Base-by-base conservation (phyloP, 2,329 filamentous ascomycete genomes). In the Biscogniauxia marginata region DNA sequence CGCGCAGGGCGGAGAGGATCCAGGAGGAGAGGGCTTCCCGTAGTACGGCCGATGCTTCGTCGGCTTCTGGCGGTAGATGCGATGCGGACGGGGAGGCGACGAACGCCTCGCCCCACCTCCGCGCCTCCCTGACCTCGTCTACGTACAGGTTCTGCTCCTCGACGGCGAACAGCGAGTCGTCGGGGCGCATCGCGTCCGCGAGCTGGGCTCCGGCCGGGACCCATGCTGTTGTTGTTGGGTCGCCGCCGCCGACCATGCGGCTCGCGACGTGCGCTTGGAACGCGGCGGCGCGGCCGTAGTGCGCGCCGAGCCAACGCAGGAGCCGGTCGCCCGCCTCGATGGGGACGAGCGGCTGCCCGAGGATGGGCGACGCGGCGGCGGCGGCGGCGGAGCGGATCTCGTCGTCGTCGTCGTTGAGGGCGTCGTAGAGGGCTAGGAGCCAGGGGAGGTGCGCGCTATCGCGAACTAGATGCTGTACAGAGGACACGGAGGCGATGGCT, bases 121-220 rank as follows among this genome's bases (percentile, higher is more conserved):
- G 74, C 3, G 86, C 79, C 71, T 97, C 93, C 49, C 86, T 80
- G 5, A 91, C 84, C 63, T 92, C 87, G 70, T 98, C 93, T 50
- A 93, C 78, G 71, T 91, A 98, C n/a, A 97, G 80, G 69, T 99
- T 99, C 70, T 96, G 92, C 70, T 96, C 93, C 73, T 99, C 95
- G 54, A 91, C 82, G 0, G 84, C 87, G 70, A 99, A 99, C 0
- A 99, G 82, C 3, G 86, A 79, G 60, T 86, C 83, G 67, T 90
- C 83, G 63, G 81, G 77, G 54, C 75, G 72, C 65, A 84, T 70
- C 3, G 82, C 79, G 7, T 69, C 60, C 3, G 67, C 58, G 19
- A 87, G 73, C 55, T 80, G 76, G 1, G 63, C 50, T 21, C 67
- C 66, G 0, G 77, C 74, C 0, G 65, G 50, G 16, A 46, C 39